phyloP scores from a whole-genome alignment of 208 protist genomes.

The Vickermania ingenoplastis region DNA sequence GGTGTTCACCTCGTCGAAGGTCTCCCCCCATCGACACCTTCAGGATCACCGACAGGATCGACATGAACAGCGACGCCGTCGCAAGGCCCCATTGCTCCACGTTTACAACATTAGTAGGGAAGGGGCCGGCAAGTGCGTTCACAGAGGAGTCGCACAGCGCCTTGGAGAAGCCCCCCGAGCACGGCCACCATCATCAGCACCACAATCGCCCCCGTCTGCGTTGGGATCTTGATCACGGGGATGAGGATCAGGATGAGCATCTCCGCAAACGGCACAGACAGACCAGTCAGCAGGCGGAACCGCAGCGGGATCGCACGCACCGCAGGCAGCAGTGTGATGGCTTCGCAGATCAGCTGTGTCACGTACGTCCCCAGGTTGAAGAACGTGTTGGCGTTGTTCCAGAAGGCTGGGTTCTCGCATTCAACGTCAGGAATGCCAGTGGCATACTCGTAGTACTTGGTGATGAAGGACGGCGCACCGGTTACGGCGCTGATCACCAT shows the following conservation, averaged over 20 bases:
- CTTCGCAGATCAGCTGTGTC: constrained; percentile 18
- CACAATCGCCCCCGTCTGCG: constrained; percentile 15
- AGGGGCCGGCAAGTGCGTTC: constrained; percentile 35
- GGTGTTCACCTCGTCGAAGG: constrained; percentile 9
- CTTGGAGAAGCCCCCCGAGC: constrained; percentile 18
- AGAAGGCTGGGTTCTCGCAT: constrained; percentile 11
- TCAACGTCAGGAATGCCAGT: constrained; percentile 8
- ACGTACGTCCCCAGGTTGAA: constrained; percentile 25
- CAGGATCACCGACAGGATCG: constrained; percentile 19
- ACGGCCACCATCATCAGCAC: constrained; percentile 21
- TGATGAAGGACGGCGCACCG: constrained; percentile 33
- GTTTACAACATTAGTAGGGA: constrained; percentile 31
- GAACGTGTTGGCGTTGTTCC: constrained; percentile 26
- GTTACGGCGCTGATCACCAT: constrained; percentile 60
- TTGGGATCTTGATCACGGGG: constrained; percentile 3
- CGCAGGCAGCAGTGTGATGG: constrained; percentile 15
- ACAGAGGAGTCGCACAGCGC: constrained; percentile 40
- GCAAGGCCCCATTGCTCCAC: constrained; percentile 23
- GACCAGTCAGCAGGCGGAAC: constrained; percentile 11
- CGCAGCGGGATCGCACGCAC: constrained; percentile 15
- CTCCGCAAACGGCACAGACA: constrained; percentile 12
- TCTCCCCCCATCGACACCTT: constrained; percentile 21
- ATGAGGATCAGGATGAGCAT: constrained; percentile 20
- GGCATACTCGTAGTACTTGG: constrained; percentile 24
- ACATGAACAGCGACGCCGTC: constrained; percentile 17